A percentile compares a stretch with the other conserved stretches of the same genome.
phyloP scores from a whole-genome alignment of 495 filamentous ascomycete genomes.

The Oleoguttula mirabilis region DNA sequence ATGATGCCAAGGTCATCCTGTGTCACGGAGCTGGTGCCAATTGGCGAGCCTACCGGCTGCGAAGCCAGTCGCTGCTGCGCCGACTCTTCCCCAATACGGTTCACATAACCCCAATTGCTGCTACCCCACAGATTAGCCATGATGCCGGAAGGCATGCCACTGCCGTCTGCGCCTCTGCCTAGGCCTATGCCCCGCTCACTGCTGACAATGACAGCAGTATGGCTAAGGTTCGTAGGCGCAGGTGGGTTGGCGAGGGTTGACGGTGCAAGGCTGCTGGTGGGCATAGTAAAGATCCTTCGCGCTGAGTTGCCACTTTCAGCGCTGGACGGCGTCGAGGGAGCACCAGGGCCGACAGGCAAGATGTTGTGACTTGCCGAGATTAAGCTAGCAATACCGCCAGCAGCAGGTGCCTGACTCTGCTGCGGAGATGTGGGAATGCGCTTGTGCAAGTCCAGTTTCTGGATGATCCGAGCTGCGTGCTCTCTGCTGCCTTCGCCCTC shows the following conservation, averaged over 20 bases:
- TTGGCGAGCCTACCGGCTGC: conserved; percentile 18
- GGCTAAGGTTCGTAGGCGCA: conserved; percentile 75
- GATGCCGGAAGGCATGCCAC: conserved; percentile 62
- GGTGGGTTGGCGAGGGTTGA: conserved; percentile 74
- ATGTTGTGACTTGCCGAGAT: conserved; percentile 75
- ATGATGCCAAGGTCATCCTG: conserved; percentile 16
- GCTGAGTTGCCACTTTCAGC: not conserved
- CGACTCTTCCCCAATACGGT: conserved; percentile 40
- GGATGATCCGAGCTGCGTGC: conserved; percentile 76
- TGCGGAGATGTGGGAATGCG: conserved; percentile 48
- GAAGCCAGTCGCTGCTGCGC: conserved; percentile 10
- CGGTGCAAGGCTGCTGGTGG: conserved; percentile 63
- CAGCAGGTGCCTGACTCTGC: conserved; percentile 23
- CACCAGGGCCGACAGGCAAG: conserved; percentile 41
- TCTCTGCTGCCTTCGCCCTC: conserved; percentile 52
- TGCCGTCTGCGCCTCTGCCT: conserved; percentile 47
- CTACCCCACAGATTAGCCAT: conserved; percentile 91
- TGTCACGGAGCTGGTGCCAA: not conserved
- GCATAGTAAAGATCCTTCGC: conserved; percentile 28
- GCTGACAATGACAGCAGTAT: conserved; percentile 68
- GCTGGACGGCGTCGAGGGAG: too few species aligned
- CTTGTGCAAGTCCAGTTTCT: conserved; percentile 82
- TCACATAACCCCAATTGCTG: conserved; percentile 68
- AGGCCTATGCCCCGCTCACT: conserved; percentile 57
- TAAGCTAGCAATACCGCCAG: conserved; percentile 72